Base-by-base conservation (phyloP, 257 asterid genomes). In the Solanum virginianum region DNA sequence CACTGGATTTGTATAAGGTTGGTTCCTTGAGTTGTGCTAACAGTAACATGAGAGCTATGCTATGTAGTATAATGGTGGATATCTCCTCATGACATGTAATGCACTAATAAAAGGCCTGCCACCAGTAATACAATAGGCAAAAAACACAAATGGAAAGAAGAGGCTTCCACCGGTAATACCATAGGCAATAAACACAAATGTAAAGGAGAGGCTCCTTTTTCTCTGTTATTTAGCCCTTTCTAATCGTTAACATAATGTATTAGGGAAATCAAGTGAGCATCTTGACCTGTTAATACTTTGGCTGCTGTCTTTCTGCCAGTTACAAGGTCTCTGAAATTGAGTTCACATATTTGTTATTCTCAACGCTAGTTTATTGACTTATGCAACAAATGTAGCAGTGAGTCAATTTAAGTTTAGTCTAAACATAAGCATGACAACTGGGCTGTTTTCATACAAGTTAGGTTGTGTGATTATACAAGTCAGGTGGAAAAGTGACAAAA, bases 1-100 rank as follows among this genome's bases (percentile, higher is more conserved):
- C 99, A 6, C 90, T 96, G 88, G 99, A 96, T 85, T 93, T 92
- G 77, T 96, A 96, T 88, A 97, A 95, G 98, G 99, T 94, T 53
- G 77, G 86, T 83, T 56, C 62, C 77, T 75, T 45, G 72, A 81
- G 14, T 45, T 26, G 45, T 60, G 62, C 65, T 66, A 75, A 22
- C 60, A 49, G 81, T 75, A 22, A 75, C 81, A 49, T 49, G 41
- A 26, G 60, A 75, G 43, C 60, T 77, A 26, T 18, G 51, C 53
- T 54, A 51, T 51, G 63, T 16, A 26, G 65, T 77, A 26, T 77
- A 32, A 51, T 53, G 82, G 53, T 77, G 82, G 24, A 51, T 77
- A n/a, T 26, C 39, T 77, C 63, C 63, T 77, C 59, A 77, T 77
- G 47, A 16, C 26, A 77, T 51, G 24, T 77, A 59, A 51, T 51